phyloP scores from a whole-genome alignment of 2,329 filamentous ascomycete species.

The Neofusicoccum cordaticola region DNA sequence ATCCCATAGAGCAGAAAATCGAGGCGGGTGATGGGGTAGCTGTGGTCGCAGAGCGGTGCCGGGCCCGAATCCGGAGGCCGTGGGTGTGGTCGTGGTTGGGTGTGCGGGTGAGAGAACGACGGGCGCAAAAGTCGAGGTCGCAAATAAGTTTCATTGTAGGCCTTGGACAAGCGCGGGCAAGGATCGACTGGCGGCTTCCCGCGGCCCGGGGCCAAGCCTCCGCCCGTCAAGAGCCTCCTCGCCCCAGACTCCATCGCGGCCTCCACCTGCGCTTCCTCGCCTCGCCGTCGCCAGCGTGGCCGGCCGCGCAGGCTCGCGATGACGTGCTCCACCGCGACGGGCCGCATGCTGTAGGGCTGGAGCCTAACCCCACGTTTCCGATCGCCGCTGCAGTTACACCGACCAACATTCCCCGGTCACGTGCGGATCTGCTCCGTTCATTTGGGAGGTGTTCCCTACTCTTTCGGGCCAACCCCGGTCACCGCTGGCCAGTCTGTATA shows the following conservation, averaged over 20 bases:
- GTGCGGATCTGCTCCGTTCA: not conserved
- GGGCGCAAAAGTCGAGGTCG: constrained; percentile 6
- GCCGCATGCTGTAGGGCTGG: constrained; percentile 5
- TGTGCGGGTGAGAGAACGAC: constrained; percentile 1
- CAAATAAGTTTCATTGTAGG: constrained; percentile 16
- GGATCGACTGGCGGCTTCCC: constrained; percentile 14
- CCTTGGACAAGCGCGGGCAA: constrained; percentile 7
- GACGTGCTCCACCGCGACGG: constrained; percentile 12
- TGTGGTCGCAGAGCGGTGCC: not conserved
- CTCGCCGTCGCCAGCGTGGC: not conserved
- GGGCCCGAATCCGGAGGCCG: constrained; percentile 8
- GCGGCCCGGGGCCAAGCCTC: constrained; percentile 10
- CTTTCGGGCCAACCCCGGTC: constrained; percentile 6
- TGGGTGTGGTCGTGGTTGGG: not conserved
- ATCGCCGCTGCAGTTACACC: constrained; percentile 4
- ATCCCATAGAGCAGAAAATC: constrained; percentile 42
- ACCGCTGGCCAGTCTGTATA: not conserved
- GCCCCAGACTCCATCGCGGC: not conserved
- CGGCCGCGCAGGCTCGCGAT: not conserved
- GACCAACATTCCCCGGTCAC: constrained; percentile 5
- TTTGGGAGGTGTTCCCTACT: not conserved
- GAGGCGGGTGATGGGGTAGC: not conserved
- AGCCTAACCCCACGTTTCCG: not conserved
- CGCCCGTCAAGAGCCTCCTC: not conserved
- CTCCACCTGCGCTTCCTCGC: not conserved